A percentile compares a stretch with the other conserved stretches of the same genome.
Evolutionary conservation across 176 grass and related monocot species (phyloP).

Genomic region (Oropetium thomaeum): DNA sequence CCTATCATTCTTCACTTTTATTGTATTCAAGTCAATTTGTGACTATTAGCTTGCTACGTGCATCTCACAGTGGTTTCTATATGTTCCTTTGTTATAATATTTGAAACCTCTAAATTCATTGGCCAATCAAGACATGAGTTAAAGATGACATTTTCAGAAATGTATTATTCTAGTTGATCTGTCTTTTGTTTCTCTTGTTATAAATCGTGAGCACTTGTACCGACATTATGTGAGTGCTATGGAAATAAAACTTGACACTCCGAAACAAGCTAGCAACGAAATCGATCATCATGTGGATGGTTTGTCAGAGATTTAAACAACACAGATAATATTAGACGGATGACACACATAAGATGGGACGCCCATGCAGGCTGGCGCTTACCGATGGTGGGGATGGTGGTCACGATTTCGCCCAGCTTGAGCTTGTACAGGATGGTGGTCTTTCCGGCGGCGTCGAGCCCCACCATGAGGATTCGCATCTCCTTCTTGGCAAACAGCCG

Average conservation of each 20-base stretch:
- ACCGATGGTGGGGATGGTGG: conserved; percentile 76
- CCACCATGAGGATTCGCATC: conserved; percentile 80
- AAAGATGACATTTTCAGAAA: too few species aligned
- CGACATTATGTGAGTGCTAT: neutral
- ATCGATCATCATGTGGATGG: neutral
- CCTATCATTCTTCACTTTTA: neutral
- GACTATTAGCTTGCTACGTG: neutral
- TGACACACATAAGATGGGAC: neutral
- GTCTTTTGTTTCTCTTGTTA: neutral
- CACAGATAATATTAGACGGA: neutral
- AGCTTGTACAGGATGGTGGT: conserved; percentile 83
- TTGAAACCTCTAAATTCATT: conserved; percentile 1
- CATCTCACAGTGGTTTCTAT: neutral
- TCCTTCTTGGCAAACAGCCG: conserved; percentile 82
- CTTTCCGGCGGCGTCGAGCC: conserved; percentile 74
- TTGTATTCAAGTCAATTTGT: neutral
- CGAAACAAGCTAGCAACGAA: neutral
- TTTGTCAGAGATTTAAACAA: neutral
- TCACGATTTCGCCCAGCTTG: conserved; percentile 82
- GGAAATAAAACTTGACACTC: neutral
- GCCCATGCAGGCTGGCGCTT: neutral
- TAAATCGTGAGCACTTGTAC: neutral
- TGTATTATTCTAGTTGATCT: neutral
- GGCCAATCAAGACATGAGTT: too few species aligned
- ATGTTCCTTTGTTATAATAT: neutral